Percentiles rank a stretch among this genome's conserved stretches.
These are phyloP conservation scores for Vigna hirtella DNA, from an alignment of 306 rosid genomes.

Conservation along the genomic window DNA sequence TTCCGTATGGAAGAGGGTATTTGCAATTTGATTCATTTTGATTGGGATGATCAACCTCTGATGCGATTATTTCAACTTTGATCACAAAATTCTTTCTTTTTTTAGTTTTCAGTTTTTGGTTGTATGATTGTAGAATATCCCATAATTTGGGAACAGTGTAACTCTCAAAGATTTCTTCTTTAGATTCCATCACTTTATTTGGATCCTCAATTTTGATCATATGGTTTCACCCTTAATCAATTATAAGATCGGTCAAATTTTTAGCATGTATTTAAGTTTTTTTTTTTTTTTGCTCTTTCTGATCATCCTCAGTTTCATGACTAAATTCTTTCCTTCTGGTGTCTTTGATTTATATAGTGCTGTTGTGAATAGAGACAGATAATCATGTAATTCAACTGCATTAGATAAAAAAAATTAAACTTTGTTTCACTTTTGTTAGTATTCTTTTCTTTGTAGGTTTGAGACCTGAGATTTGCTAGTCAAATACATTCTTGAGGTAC, in stretches of 20 bases:
- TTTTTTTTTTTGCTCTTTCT: constrained; percentile 1
- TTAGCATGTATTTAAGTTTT: constrained; percentile 15
- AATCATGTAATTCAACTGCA: constrained; percentile 23
- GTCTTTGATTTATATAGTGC: constrained; percentile 29
- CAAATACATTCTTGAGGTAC: constrained; percentile 43
- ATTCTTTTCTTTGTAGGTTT: constrained; percentile 69
- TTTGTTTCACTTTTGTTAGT: constrained; percentile 39
- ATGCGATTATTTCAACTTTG: constrained; percentile 39
- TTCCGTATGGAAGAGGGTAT: constrained; percentile 42
- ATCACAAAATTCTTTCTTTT: constrained; percentile 52
- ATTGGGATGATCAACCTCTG: constrained; percentile 51
- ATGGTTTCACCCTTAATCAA: constrained; percentile 37
- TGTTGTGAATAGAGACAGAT: constrained; percentile 43
- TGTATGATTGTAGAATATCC: constrained; percentile 60
- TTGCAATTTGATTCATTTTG: constrained; percentile 46
- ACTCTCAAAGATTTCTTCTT: constrained; percentile 56
- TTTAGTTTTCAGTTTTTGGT: constrained; percentile 45
- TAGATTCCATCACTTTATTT: constrained; percentile 33
- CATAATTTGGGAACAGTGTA: constrained; percentile 53
- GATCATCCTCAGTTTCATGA: constrained; percentile 22
- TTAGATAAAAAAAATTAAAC: not conserved
- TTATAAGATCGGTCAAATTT: constrained; percentile 27
- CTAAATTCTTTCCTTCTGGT: constrained; percentile 40
- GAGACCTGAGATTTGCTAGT: constrained; percentile 77
- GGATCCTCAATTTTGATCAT: constrained; percentile 35